Base-by-base conservation (phyloP, 2,329 filamentous ascomycete genomes). In the Claviceps spartinae region DNA sequence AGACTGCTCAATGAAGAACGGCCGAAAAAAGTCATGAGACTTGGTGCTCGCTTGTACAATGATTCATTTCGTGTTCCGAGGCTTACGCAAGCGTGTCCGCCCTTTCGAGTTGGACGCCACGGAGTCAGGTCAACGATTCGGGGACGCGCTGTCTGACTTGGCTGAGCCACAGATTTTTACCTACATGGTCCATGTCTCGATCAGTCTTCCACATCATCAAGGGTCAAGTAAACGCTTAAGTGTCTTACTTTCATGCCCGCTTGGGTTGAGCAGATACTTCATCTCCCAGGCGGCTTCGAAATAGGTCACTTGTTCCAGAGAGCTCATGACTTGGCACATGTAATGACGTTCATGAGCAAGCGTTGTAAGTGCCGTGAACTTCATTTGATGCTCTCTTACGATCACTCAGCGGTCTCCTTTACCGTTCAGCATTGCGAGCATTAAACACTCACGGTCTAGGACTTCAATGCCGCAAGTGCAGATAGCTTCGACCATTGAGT, bases 1-100 rank as follows among this genome's bases (percentile, higher is more conserved):
- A 47, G 73, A 81, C 20, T 85, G 82, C 61, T 73, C 79, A 2
- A 68, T 56, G 26, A 55, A 58, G 57, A 54, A 50, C 49, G 11
- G 37, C 44, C 46, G 48, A 18, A 36, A 24, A 38, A 45, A 38
- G 37, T 47, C 49, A 44, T 51, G 47, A 41, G 20, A 50, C 13
- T 37, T 20, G 5, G 18, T 30, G 30, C 13, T 37, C 8, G 40
- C 22, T 20, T 34, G 14, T 20, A 30, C 11, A 16, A 50, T 26
- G 30, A 47, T 34, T 45, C n/a, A 44, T 42, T 20, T 50, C 16
- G 30, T 50, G 30, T 11, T 22, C 37, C 38, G 11, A 34, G 37
- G n/a, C n/a, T 26, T 43, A 11, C 40, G 7, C 9, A 43, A 11
- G 22, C 8, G 14, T 24, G 22, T 6, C 16, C 14, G 20, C 26